Conservation (phyloP, 495 filamentous ascomycete genomes). For the Xylaria grammica region DNA sequence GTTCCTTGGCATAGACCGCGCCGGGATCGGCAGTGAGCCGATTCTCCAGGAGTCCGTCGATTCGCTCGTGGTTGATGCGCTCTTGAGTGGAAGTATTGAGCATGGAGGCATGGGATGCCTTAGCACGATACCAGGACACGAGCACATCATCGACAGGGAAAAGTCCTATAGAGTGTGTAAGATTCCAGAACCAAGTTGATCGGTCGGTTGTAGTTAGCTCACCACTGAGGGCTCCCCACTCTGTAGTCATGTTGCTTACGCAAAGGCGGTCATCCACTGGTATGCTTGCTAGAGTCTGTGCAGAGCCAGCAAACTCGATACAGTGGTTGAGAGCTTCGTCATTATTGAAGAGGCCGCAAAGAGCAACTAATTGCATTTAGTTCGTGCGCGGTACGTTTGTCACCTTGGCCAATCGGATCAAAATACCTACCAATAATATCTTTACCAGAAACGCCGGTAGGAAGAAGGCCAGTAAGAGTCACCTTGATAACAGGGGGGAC, state of each 20-base stretch:
- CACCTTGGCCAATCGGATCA: no score
- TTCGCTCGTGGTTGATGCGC: constrained; percentile 68
- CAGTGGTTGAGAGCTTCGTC: constrained; percentile 93
- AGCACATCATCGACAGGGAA: constrained; percentile 85
- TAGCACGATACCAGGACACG: constrained; percentile 74
- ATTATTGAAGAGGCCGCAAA: constrained; percentile 86
- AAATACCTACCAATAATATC: constrained; percentile 97
- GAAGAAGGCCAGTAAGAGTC: constrained; percentile 75
- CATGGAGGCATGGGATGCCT: constrained; percentile 72
- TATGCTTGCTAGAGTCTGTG: constrained; percentile 76
- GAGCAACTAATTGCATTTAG: no score
- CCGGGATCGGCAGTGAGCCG: constrained; percentile 73
- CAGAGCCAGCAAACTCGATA: constrained; percentile 85
- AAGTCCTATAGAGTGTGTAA: constrained; percentile 39
- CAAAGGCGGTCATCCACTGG: constrained; percentile 78
- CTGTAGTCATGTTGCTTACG: constrained; percentile 94
- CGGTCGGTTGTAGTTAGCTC: not conserved
- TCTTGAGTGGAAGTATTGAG: constrained; percentile 37
- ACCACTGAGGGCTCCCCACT: constrained; percentile 86
- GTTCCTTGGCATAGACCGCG: constrained; percentile 80
- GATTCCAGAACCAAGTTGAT: no score
- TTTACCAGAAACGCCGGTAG: constrained; percentile 86
- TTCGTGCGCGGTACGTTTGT: no score
- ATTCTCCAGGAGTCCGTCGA: constrained; percentile 75
- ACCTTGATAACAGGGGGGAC: constrained; percentile 85